phyloP scores from a whole-genome alignment of 169 alveolate species.

The Eimeria tenella region DNA sequence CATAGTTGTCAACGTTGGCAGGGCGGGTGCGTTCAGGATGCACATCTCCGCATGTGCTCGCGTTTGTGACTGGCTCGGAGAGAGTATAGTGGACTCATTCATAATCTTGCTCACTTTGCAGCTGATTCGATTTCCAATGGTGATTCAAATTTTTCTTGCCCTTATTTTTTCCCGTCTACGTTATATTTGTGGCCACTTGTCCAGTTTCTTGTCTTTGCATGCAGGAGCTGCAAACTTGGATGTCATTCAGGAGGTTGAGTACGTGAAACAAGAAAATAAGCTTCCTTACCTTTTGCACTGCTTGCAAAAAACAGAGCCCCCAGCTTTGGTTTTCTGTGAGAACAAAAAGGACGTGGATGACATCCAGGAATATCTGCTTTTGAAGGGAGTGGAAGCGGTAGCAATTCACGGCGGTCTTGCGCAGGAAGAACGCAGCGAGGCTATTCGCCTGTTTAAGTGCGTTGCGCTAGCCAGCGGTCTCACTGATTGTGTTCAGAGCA shows the following conservation, averaged over 20 bases:
- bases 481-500: too few relatives aligned
- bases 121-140: too few relatives aligned
- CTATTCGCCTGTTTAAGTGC: conserved; percentile 89
- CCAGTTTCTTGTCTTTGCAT: neutral
- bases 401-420: conserved; percentile 95
- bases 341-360: conserved; percentile 97
- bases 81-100: neutral
- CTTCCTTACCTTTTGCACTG: conserved; percentile 91
- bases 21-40: conserved; percentile 86
- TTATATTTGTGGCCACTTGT: neutral
- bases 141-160: neutral
- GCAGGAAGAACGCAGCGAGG: conserved; percentile 92
- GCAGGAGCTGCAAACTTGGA: conserved; percentile 94
- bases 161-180: neutral
- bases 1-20: conserved; percentile 96
- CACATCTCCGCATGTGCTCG: neutral
- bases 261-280: conserved; percentile 95
- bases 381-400: conserved; percentile 92
- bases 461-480: neutral
- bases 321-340: conserved; percentile 96
- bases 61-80: neutral
- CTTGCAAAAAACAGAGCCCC: conserved; percentile 97
- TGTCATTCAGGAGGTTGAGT: conserved; percentile 95
- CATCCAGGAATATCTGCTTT: conserved; percentile 93
- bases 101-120: neutral